phyloP scores from a whole-genome alignment of 805 yeast genomes.

The Pichia manshurica region DNA sequence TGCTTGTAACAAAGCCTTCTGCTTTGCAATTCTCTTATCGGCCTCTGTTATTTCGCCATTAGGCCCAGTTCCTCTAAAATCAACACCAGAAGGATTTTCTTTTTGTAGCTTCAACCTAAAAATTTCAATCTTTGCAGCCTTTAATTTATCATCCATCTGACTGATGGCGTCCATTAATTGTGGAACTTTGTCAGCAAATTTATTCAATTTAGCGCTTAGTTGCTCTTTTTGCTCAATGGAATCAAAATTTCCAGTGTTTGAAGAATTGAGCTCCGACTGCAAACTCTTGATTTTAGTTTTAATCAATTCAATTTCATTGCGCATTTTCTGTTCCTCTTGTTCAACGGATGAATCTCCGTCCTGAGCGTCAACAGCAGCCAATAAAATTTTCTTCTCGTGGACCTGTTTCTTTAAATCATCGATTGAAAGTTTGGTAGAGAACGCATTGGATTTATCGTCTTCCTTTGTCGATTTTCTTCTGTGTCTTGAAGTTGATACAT shows the following conservation, averaged over 20 bases:
- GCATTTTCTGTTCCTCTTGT: conserved; percentile 33
- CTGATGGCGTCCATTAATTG: conserved; percentile 57
- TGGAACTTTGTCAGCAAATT: conserved; percentile 70
- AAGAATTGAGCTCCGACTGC: conserved; percentile 35
- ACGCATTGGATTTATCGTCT: conserved; percentile 15
- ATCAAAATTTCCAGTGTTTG: conserved; percentile 24
- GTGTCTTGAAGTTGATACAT: conserved; percentile 56
- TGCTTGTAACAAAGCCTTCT: conserved; percentile 71
- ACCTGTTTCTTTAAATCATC: conserved; percentile 58
- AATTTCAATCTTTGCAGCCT: conserved; percentile 57
- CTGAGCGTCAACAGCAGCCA: conserved; percentile 67
- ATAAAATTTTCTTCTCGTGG: conserved; percentile 63
- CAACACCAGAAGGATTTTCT: conserved; percentile 64
- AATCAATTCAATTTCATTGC: conserved; percentile 56
- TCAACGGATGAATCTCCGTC: conserved; percentile 40
- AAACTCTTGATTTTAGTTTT: conserved; percentile 51
- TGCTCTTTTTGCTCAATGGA: conserved; percentile 42
- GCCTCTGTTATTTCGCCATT: conserved; percentile 80
- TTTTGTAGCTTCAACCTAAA: conserved; percentile 50
- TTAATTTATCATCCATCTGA: conserved; percentile 61
- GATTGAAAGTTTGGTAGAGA: conserved; percentile 35
- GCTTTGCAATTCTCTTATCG: conserved; percentile 74
- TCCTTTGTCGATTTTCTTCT: conserved; percentile 31
- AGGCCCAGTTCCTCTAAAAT: conserved; percentile 74
- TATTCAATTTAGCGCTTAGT: conserved; percentile 52